Percentiles rank a stretch among this genome's conserved stretches.
Conservation (phyloP, 2,329 filamentous ascomycete species). For the Pestalotiopsis sp. region DNA sequence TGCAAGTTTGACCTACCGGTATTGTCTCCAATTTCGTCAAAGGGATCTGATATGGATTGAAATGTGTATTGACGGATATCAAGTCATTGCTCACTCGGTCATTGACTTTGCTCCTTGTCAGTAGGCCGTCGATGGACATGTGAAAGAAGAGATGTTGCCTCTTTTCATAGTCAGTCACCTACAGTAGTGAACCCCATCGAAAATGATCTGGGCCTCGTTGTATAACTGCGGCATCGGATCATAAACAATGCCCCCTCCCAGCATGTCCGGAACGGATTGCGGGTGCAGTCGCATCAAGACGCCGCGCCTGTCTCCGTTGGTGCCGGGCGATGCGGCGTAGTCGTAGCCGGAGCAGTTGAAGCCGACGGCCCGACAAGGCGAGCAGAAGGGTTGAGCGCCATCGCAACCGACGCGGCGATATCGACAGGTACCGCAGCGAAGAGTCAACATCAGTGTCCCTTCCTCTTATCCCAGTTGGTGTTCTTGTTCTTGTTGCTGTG, state of each 20-base stretch:
- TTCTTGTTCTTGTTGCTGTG: neutral
- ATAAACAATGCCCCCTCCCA: constrained; percentile 1
- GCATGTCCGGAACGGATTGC: constrained; percentile 13
- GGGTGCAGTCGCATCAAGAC: constrained; percentile 12
- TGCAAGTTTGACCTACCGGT: constrained; percentile 3
- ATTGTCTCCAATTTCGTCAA: constrained; percentile 14
- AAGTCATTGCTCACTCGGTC: constrained; percentile 18
- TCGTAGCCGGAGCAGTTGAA: constrained; percentile 12
- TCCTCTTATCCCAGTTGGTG: neutral
- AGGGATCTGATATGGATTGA: constrained; percentile 19
- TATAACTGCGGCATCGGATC: constrained; percentile 16
- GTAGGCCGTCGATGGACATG: neutral
- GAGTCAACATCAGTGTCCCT: constrained; percentile 4
- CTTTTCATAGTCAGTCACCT: neutral
- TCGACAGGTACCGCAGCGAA: constrained; percentile 9
- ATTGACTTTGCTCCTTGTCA: constrained; percentile 14
- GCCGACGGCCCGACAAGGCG: constrained; percentile 6
- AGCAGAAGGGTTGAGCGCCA: constrained; percentile 9
- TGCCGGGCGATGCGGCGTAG: neutral
- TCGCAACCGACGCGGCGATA: constrained; percentile 12
- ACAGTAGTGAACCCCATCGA: constrained; percentile 20
- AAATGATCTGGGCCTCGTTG: constrained; percentile 19
- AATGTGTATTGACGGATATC: constrained; percentile 17
- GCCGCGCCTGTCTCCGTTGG: constrained; percentile 1
- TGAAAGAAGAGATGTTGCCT: neutral